Base-by-base conservation (phyloP, 2,329 filamentous ascomycete species). In the Aspergillus sp. region DNA sequence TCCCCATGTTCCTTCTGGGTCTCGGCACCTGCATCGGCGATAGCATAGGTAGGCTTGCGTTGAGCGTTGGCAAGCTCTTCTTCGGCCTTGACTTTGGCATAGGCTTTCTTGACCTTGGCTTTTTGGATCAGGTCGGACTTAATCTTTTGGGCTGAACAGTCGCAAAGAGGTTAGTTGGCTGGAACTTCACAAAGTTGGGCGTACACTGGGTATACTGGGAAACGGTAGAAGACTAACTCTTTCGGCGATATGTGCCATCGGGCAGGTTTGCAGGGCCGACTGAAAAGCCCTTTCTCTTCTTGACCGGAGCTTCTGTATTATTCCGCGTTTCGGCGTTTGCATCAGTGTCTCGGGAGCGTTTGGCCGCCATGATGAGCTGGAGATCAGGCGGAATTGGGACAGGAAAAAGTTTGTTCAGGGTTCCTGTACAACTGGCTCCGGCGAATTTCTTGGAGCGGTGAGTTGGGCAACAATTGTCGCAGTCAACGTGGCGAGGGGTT, bases 201-300 rank as follows among this genome's bases (percentile, higher is more conserved):
- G 26, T 39, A 42, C 14, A n/a, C 12, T n/a, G 36, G 16, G 14
- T 29, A 42, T 42, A 42, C 4, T 2, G 47, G 36, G 24, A 16
- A 52, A 29, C 45, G 39, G 11, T 42, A 18, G 2, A 16, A 22
- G 49, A 56, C 63, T 60, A 60, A 87, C 86, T 83, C 81, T 96
- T 96, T 69, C 94, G 88, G 70, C 87, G 86, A 84, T 95, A 91
- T 22, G 89, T 89, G 57, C 94, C 93, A 74, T 97, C 93, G 46
- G 94, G 94, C 26, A 98, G 82, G 74, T 97, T 96, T 42, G 90
- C 90, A 31, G 94, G 93, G 0, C 93, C 94, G 58, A 97, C 90
- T 46, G 85, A 85, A 79, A 98, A 97, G 54, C 91, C 92, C 67
- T 90, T 89, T 65, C 79, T 84, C 63, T 83, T 85, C 70, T 85